Evolutionary conservation across 345 rosid genomes (phyloP).

Genomic region (Boechera divaricarpa): DNA sequence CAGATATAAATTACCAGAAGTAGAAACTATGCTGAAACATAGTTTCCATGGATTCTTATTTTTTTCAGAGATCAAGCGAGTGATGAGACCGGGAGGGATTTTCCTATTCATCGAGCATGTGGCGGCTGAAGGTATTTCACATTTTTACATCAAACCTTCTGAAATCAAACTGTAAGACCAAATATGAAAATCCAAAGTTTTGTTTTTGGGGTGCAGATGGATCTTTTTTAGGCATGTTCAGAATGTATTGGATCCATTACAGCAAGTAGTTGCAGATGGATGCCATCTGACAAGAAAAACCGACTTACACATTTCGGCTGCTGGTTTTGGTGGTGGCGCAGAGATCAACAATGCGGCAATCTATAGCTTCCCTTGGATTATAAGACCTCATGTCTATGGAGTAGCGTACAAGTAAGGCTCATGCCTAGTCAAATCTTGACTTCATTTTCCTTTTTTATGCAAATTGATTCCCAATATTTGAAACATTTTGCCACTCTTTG

Average conservation of each 20-base stretch:
- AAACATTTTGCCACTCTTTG: background rate
- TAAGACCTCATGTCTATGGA: constrained; percentile 69
- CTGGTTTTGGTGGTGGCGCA: constrained; percentile 60
- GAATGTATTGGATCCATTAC: constrained; percentile 65
- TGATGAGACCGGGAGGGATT: constrained; percentile 56
- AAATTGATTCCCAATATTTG: background rate
- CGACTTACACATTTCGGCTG: constrained; percentile 55
- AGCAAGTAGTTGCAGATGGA: constrained; percentile 65
- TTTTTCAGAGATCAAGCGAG: constrained; percentile 71
- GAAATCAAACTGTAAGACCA: background rate
- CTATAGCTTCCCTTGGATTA: constrained; percentile 51
- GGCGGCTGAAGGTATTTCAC: constrained; percentile 25
- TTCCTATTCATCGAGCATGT: constrained; percentile 38
- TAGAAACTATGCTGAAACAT: background rate
- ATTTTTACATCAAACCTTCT: background rate
- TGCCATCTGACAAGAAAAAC: constrained; percentile 80
- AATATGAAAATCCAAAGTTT: background rate
- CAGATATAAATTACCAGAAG: background rate
- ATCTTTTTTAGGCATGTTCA: constrained; percentile 61
- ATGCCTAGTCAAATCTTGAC: background rate
- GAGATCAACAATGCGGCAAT: constrained; percentile 53
- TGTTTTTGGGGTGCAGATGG: constrained; percentile 57
- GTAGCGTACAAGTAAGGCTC: constrained; percentile 53
- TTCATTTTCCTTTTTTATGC: background rate
- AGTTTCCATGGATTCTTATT: background rate